Evolutionary conservation across 2,329 filamentous ascomycete species (phyloP).

Genomic region (Pseudopithomyces maydicus): DNA sequence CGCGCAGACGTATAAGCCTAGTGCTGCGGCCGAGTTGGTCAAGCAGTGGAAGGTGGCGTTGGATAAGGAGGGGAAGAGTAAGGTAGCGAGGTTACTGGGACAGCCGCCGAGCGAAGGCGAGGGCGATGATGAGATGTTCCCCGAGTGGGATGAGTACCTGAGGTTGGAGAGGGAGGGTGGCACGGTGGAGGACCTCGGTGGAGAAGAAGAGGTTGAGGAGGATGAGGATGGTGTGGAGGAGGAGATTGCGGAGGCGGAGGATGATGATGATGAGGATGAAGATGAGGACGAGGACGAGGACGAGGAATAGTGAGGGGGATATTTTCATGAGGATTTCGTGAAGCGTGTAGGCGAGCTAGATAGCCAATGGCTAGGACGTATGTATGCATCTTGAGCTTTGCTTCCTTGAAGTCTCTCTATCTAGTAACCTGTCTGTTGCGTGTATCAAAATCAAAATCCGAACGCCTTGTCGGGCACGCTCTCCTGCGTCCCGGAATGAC

Average conservation of each 20-base stretch:
- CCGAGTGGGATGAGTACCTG: conserved; percentile 93
- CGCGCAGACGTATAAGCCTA: conserved; percentile 94
- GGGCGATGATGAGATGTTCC: conserved; percentile 81
- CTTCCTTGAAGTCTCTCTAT: no score
- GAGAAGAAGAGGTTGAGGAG: conserved; percentile 31
- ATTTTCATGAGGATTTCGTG: no score
- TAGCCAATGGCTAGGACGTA: no score
- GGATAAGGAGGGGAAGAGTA: conserved; percentile 83
- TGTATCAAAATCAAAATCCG: no score
- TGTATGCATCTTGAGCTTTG: no score
- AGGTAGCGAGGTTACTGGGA: conserved; percentile 82
- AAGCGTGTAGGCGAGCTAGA: no score
- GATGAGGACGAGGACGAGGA: conserved; percentile 26
- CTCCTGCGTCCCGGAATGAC: no score
- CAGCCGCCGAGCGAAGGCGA: conserved; percentile 70
- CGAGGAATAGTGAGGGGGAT: not conserved
- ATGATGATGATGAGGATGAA: conserved; percentile 28
- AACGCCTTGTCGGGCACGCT: no score
- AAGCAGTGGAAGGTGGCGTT: conserved; percentile 80
- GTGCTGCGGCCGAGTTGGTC: conserved; percentile 69
- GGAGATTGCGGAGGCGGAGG: conserved; percentile 36
- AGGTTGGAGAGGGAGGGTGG: conserved; percentile 76
- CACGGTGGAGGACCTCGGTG: conserved; percentile 44
- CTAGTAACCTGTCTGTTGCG: no score
- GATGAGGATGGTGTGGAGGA: conserved; percentile 40